These are phyloP conservation scores for Asclepias syriaca DNA, from an alignment of 257 asterid genomes.

Conservation along the genomic window DNA sequence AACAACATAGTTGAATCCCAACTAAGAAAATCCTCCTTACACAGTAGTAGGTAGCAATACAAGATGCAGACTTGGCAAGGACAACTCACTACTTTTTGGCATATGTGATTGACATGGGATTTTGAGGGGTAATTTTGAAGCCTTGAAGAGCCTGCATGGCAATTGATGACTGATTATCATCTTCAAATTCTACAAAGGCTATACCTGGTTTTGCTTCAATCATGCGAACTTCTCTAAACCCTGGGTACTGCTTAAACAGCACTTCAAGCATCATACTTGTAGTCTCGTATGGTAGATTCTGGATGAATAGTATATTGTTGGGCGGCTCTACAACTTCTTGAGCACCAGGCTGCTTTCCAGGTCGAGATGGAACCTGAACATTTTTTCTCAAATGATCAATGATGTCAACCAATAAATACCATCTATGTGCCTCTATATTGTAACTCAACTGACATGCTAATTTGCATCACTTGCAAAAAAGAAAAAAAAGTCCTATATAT, in stretches of 20 bases:
- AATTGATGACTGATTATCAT: conserved; percentile 73
- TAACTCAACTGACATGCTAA: too few species aligned
- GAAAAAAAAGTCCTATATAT: background rate
- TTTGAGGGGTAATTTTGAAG: conserved; percentile 81
- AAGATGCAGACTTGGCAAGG: background rate
- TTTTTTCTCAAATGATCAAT: background rate
- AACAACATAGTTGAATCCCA: background rate
- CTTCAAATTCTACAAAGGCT: conserved; percentile 91
- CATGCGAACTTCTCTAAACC: conserved; percentile 95
- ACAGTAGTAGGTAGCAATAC: background rate
- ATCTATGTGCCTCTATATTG: background rate
- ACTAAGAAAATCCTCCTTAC: background rate
- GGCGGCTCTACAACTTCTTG: conserved; percentile 83
- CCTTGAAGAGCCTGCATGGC: conserved; percentile 99
- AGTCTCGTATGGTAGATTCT: conserved; percentile 86
- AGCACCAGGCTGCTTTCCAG: conserved; percentile 42
- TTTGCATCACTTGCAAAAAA: background rate
- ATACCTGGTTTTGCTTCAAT: conserved; percentile 95
- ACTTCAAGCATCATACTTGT: conserved; percentile 88
- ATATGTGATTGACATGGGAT: conserved; percentile 85
- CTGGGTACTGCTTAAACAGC: conserved; percentile 93
- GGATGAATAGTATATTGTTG: conserved; percentile 77
- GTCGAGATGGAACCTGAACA: conserved; percentile 64
- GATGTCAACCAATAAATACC: too few species aligned
- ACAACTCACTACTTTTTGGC: conserved; percentile 57